These are phyloP conservation scores for Ceratobasidium sp. DNA, from an alignment of 1,284 basidiomycete genomes.

Conservation along the genomic window DNA sequence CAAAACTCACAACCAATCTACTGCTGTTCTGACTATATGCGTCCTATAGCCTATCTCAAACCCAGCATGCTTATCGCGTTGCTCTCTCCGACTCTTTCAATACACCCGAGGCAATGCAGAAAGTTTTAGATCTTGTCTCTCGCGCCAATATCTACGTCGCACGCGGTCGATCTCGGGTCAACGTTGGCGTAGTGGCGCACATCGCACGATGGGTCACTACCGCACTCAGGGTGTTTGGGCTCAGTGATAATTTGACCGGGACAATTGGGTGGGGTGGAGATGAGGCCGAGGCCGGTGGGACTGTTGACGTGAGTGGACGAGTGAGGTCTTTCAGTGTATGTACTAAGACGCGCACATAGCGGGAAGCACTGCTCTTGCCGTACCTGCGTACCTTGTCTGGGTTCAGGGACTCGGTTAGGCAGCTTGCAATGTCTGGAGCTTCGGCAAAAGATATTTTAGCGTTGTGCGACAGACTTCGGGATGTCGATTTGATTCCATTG, in stretches of 20 bases:
- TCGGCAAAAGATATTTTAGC: constrained; percentile 82
- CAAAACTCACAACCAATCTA: background rate
- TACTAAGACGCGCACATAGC: constrained; percentile 61
- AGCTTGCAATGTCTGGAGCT: constrained; percentile 80
- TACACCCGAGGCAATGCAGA: constrained; percentile 85
- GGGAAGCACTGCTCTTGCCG: constrained; percentile 89
- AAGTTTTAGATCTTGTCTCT: constrained; percentile 87
- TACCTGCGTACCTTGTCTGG: constrained; percentile 87
- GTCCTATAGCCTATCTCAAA: constrained; percentile 72
- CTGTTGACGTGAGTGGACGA: constrained; percentile 68
- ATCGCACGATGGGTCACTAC: constrained; percentile 87
- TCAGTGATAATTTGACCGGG: constrained; percentile 77
- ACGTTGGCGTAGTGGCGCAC: constrained; percentile 74
- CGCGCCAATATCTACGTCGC: constrained; percentile 89
- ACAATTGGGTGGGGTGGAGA: constrained; percentile 63
- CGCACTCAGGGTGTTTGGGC: constrained; percentile 95
- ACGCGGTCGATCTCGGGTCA: constrained; percentile 52
- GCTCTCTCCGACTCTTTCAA: constrained; percentile 99
- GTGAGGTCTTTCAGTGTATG: constrained; percentile 47
- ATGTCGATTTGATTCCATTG: constrained; percentile 89
- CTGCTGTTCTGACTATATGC: background rate
- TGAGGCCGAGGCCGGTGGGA: constrained; percentile 56
- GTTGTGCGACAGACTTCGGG: constrained; percentile 90
- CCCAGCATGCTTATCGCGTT: constrained; percentile 85
- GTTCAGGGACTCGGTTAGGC: constrained; percentile 92